Percentiles rank a stretch among this genome's conserved stretches.
These are phyloP conservation scores for Exobasidium rhododendri DNA, from an alignment of 1,284 basidiomycete genomes.

Conservation along the genomic window DNA sequence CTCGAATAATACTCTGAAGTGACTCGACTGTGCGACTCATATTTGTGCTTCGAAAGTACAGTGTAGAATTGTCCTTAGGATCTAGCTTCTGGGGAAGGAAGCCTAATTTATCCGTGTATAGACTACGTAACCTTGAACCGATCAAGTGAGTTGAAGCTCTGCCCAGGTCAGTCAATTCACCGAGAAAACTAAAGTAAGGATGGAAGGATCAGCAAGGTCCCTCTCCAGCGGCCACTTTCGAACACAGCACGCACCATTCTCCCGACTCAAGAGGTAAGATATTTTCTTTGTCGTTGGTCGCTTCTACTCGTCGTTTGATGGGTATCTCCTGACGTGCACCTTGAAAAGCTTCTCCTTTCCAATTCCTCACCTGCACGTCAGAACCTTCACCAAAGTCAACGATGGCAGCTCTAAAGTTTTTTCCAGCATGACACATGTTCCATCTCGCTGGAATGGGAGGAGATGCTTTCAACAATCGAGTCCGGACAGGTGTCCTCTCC, in stretches of 20 bases:
- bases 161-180: constrained; percentile 75
- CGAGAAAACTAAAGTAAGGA: constrained; percentile 60
- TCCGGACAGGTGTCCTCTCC: constrained; percentile 49
- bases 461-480: constrained; percentile 31
- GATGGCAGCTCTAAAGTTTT: constrained; percentile 39
- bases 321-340: constrained; percentile 10
- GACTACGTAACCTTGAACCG: constrained; percentile 63
- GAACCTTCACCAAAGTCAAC: constrained; percentile 20
- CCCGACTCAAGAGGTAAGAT: constrained; percentile 29
- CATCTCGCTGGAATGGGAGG: constrained; percentile 42
- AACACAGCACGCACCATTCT: constrained; percentile 30
- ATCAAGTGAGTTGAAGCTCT: constrained; percentile 69
- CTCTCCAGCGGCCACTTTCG: background rate
- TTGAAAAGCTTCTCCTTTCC: constrained; percentile 7
- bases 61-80: constrained; percentile 22
- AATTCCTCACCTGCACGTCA: background rate
- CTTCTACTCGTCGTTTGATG: constrained; percentile 35
- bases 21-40: constrained; percentile 74
- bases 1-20: constrained; percentile 69
- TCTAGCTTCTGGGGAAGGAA: constrained; percentile 35
- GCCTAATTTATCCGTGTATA: constrained; percentile 69
- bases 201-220: no score
- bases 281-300: constrained; percentile 21
- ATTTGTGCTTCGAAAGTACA: constrained; percentile 64
- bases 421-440: constrained; percentile 48